These are phyloP conservation scores for Clausena lansium DNA, from an alignment of 345 rosid species.

Conservation along the genomic window DNA sequence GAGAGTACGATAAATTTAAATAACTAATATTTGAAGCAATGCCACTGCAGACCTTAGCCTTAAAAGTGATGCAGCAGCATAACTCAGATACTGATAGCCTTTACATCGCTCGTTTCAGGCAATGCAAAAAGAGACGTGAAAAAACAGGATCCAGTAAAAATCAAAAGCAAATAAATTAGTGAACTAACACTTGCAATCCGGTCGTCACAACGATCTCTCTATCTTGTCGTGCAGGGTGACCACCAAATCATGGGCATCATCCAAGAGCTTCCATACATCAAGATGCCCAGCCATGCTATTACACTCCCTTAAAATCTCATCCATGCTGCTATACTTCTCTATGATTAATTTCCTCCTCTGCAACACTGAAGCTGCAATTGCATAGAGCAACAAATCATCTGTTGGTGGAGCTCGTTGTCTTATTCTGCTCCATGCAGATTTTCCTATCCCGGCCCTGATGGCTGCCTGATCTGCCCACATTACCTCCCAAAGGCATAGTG, in stretches of 20 bases:
- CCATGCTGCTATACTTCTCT: constrained; percentile 88
- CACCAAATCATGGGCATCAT: constrained; percentile 87
- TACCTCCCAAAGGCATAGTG: constrained; percentile 91
- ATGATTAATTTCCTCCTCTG: constrained; percentile 89
- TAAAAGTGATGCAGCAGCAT: background rate
- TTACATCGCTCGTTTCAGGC: background rate
- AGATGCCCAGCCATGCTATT: constrained; percentile 92
- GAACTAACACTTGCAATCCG: background rate
- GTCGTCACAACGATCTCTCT: constrained; percentile 39
- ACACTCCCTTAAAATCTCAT: constrained; percentile 88
- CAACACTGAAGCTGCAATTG: constrained; percentile 84
- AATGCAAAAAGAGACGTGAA: constrained; percentile 5
- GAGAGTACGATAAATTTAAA: constrained; percentile 4
- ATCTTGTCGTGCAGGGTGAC: constrained; percentile 80
- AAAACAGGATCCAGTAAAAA: constrained; percentile 2
- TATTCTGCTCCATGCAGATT: constrained; percentile 82
- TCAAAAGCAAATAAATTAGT: constrained; percentile 12
- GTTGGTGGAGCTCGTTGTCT: constrained; percentile 87
- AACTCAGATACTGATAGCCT: background rate
- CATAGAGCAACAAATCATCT: constrained; percentile 81
- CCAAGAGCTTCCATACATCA: constrained; percentile 93
- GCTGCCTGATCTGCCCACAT: constrained; percentile 99
- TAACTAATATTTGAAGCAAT: background rate
- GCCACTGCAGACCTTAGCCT: constrained; percentile 11
- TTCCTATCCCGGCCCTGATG: constrained; percentile 78